phyloP scores from a whole-genome alignment of 345 rosid species.

The Euclidium syriacum region DNA sequence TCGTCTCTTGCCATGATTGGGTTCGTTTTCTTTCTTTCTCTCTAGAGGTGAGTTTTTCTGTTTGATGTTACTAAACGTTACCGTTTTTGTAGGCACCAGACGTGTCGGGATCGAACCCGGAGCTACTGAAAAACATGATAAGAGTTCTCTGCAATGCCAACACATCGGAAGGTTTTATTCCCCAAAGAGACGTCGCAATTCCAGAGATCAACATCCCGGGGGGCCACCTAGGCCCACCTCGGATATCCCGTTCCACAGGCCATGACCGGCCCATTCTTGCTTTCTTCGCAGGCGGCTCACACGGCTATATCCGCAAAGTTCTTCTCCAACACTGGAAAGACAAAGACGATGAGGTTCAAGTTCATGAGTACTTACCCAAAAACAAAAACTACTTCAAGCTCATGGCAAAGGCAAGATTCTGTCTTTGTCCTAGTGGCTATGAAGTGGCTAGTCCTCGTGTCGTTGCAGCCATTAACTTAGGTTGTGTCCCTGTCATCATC shows the following conservation, averaged over 20 bases:
- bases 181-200: slow-evolving; percentile 39
- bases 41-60: background rate
- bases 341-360: slow-evolving; percentile 41
- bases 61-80: background rate
- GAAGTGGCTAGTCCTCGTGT: slow-evolving; percentile 55
- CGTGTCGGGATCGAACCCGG: slow-evolving; percentile 22
- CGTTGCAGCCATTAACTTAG: slow-evolving; percentile 39
- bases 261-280: slow-evolving; percentile 36
- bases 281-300: slow-evolving; percentile 47
- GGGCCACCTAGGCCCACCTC: slow-evolving; percentile 16
- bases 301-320: slow-evolving; percentile 35
- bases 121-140: slow-evolving; percentile 29
- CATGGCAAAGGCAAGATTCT: slow-evolving; percentile 41
- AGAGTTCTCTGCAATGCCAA: slow-evolving; percentile 52
- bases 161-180: slow-evolving; percentile 45
- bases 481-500: slow-evolving; percentile 48
- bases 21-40: slow-evolving; percentile 14
- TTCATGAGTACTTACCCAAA: slow-evolving; percentile 34
- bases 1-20: slow-evolving; percentile 64
- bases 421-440: slow-evolving; percentile 53
- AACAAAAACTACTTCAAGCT: slow-evolving; percentile 32
- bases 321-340: slow-evolving; percentile 40
- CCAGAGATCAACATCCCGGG: slow-evolving; percentile 38
- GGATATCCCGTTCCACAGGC: slow-evolving; percentile 5
- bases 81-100: slow-evolving; percentile 41